Evolutionary conservation across 768 basidiomycete genomes (phyloP), one percentile per base, ranked within the genome.

Genomic region (Pleurotus giganteus): DNA sequence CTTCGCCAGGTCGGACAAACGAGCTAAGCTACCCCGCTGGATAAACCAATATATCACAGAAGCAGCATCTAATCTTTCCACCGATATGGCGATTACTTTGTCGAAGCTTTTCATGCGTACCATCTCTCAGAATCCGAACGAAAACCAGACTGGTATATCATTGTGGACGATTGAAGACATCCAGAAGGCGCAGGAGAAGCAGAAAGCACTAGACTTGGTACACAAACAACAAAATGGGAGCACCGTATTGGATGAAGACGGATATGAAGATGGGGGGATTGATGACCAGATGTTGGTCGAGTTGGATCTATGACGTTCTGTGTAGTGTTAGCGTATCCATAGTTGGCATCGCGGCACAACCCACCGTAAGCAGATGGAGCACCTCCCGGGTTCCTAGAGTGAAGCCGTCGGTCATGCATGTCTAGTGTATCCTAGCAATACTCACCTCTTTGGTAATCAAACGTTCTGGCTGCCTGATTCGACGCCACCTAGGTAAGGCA

Each of bases 41-140:
- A 98, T 99, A 62, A 98, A 98, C 67, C 94, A 96, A 65, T 98
- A 97, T 68, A 98, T 99, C 64, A 97, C 94, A n/a, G 97, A 98
- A 68, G 89, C 94, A 0, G 91, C 94, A 17, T 90, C 97, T 8
- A 99, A 98, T 70, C 77, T 99, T 47, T 98, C 97, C 11, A 98
- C 95, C 7, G 97, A 99, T 69, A 97, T 97, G 92, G 94, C 94
- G 2, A 71, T 98, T 58, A 93, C 92, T 3, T 74, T 97, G 52
- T 93, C 94, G 53, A 97, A 98, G 71, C 75, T 93, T 27, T 99
- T 99, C 74, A 95, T 99, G 84, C 86, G 97, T 6, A 89, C 89
- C n/a, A 99, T 99, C 65, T 98, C 96, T 11, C 97, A 99, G 72
- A 96, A 95, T 64, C 91, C 91, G 43, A 94, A 94, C 59, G 95